Evolutionary conservation across 352 stramenopile genomes (phyloP).

Genomic region (Plasmopara viticola): DNA sequence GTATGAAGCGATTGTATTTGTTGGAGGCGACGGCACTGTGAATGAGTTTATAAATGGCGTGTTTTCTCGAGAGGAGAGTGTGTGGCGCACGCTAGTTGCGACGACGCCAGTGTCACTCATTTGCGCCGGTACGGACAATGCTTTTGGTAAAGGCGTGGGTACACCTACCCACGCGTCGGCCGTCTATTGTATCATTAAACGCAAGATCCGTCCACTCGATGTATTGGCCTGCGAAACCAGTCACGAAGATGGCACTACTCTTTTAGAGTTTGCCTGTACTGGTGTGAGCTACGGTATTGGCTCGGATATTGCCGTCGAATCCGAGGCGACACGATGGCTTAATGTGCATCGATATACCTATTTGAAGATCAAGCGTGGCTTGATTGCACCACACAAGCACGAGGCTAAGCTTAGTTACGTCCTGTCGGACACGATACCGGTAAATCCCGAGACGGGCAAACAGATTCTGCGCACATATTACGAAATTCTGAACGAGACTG

Average conservation of each 20-base stretch:
- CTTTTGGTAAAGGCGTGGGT: slow-evolving; percentile 67
- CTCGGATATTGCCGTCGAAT: slow-evolving; percentile 69
- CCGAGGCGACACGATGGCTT: slow-evolving; percentile 60
- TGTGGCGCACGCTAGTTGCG: slow-evolving; percentile 66
- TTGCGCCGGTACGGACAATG: slow-evolving; percentile 67
- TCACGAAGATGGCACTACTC: slow-evolving; percentile 37
- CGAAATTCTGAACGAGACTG: slow-evolving; percentile 52
- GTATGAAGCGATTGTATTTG: slow-evolving; percentile 75
- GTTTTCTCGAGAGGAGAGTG: slow-evolving; percentile 55
- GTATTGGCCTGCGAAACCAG: slow-evolving; percentile 53
- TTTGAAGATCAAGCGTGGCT: slow-evolving; percentile 60
- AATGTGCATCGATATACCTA: slow-evolving; percentile 68
- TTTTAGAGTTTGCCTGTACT: slow-evolving; percentile 66
- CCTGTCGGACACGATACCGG: slow-evolving; percentile 43
- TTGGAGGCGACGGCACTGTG: slow-evolving; percentile 71
- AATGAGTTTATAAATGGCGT: slow-evolving; percentile 85
- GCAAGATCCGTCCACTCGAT: slow-evolving; percentile 73
- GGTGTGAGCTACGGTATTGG: slow-evolving; percentile 70
- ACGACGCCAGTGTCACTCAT: slow-evolving; percentile 69
- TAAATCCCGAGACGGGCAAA: slow-evolving; percentile 36
- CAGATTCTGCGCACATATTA: slow-evolving; percentile 70
- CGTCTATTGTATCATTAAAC: slow-evolving; percentile 77
- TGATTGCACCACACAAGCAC: slow-evolving; percentile 46
- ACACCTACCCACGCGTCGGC: slow-evolving; percentile 56
- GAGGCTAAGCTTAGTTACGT: slow-evolving; percentile 68